A percentile compares a stretch with the other conserved stretches of the same genome.
Conservation (phyloP, 2,329 filamentous ascomycete species). For the Alternaria incomplexa region DNA sequence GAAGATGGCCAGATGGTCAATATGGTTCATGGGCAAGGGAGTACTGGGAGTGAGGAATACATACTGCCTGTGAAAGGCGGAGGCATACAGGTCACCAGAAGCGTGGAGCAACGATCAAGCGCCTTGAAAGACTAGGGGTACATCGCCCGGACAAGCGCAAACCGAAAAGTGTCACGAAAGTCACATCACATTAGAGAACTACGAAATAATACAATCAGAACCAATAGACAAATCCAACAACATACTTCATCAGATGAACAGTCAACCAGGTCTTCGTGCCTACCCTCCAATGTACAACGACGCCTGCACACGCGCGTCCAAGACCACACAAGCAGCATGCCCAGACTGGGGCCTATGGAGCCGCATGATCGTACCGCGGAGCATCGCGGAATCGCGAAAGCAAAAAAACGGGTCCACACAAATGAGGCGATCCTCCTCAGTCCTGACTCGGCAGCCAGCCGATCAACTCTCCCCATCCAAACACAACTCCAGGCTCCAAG, state of each 20-base stretch:
- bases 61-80: slow-evolving; percentile 2
- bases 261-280: background rate
- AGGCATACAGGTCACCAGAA: slow-evolving; percentile 8
- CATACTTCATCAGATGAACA: background rate
- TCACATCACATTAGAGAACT: background rate
- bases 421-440: background rate
- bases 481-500: background rate
- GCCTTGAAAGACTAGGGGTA: background rate
- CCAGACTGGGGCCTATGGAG: background rate
- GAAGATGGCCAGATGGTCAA: slow-evolving; percentile 8
- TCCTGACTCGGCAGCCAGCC: background rate
- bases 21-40: slow-evolving; percentile 5
- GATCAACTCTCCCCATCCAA: background rate
- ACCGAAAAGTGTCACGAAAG: background rate
- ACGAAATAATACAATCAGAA: background rate
- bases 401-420: background rate
- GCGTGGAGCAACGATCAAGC: slow-evolving; percentile 7
- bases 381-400: background rate
- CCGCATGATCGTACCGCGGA: background rate
- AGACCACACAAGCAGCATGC: background rate
- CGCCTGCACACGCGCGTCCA: background rate
- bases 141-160: background rate
- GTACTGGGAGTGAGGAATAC: slow-evolving; percentile 4
- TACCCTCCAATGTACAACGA: background rate
- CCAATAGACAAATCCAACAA: background rate